Evolutionary conservation across 768 basidiomycete species (phyloP), one percentile per base, ranked within the genome.

Genomic region (Auricularia sp.): DNA sequence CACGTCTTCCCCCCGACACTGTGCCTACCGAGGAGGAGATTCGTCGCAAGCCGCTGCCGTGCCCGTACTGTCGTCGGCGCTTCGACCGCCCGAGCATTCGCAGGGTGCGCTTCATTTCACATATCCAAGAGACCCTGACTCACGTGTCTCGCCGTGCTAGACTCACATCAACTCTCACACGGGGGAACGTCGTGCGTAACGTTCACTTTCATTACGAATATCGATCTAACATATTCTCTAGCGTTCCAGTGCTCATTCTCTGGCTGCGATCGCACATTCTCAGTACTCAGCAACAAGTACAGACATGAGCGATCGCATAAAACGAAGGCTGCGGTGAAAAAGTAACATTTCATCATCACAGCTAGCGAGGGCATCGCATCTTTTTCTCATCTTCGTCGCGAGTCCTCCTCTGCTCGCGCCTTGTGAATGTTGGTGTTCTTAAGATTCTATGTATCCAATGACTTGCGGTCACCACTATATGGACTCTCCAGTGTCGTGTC

Each of bases 141-240:
- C 11, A 51, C 7, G 7, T 51, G 47, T 51, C 18, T 51, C 21
- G 39, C 39, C 39, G 39, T 23, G 29, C 29, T 29, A 59, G 56
- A 59, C 56, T 10, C 56, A 59, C 56, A 59, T 59, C 6, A 59
- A 59, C 29, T 59, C 56, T 4, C 56, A 59, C 56, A 59, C 56
- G 34, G 56, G 56, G 10, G 56, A 59, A 14, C 56, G 56, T 14
- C 56, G 56, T 59, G 34, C 6, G 56, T 59, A 7, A 54, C n/a
- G n/a, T 54, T 8, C 29, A 29, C 29, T 18, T 29, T 54, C 56
- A 29, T 59, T 59, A 59, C 34, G 14, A 6, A 59, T 14, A 21
- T 59, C 23, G 34, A 12, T 33, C 56, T 59, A 7, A 59, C 12
- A 6, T 10, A 8, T 7, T 18, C 23, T 33, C 33, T 36, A 59